These are phyloP conservation scores for Penicillium cataractarum DNA, from an alignment of 495 filamentous ascomycete genomes.

Conservation along the genomic window DNA sequence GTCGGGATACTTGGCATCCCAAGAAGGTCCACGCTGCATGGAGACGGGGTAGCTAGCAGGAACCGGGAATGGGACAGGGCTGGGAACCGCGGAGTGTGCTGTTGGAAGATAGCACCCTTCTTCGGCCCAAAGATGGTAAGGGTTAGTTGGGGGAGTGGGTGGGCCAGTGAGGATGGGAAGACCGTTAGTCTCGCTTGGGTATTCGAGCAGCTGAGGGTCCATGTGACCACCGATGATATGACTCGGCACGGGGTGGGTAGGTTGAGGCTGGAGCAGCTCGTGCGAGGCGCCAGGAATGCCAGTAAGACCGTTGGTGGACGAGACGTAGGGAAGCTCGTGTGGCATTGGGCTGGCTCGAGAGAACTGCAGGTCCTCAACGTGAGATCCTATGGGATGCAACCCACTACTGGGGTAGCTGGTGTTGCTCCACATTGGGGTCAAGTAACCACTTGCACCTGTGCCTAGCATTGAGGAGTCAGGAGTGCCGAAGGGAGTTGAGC, in stretches of 20 bases:
- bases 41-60: neutral
- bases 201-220: slow-evolving; percentile 49
- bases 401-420: slow-evolving; percentile 57
- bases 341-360: slow-evolving; percentile 28
- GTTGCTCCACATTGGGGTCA: slow-evolving; percentile 38
- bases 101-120: slow-evolving; percentile 10
- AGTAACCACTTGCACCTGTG: slow-evolving; percentile 31
- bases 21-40: slow-evolving; percentile 20
- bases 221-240: slow-evolving; percentile 21
- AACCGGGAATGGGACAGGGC: slow-evolving; percentile 11
- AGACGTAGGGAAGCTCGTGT: slow-evolving; percentile 36
- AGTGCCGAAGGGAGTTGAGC: slow-evolving; percentile 39
- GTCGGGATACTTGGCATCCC: slow-evolving; percentile 14
- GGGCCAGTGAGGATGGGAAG: neutral
- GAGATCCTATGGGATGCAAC: slow-evolving; percentile 29
- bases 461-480: slow-evolving; percentile 31
- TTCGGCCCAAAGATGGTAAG: slow-evolving; percentile 16
- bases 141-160: slow-evolving; percentile 2
- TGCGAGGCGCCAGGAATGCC: slow-evolving; percentile 59
- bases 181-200: slow-evolving; percentile 27
- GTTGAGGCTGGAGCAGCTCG: slow-evolving; percentile 53
- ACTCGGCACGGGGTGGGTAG: slow-evolving; percentile 23
- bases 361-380: slow-evolving; percentile 36
- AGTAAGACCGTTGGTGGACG: slow-evolving; percentile 39
- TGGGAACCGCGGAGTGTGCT: slow-evolving; percentile 6